Conservation (phyloP, 2,329 filamentous ascomycete genomes). For the Sporothrix curviconia region DNA sequence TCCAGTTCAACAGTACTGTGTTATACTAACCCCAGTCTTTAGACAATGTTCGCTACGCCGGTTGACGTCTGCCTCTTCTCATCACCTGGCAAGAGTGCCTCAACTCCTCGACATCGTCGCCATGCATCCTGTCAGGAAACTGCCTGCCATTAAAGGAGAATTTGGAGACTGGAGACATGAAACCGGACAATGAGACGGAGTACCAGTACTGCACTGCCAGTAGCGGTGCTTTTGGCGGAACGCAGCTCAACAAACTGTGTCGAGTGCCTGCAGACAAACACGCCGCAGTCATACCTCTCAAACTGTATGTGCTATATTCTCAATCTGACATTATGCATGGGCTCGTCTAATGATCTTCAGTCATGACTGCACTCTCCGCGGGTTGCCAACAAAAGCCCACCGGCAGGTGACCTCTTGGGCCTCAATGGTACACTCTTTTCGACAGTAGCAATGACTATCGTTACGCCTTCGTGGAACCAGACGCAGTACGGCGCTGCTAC, state of each 20-base stretch:
- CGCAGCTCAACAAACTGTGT: constrained; percentile 33
- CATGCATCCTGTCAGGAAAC: constrained; percentile 36
- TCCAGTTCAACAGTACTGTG: no score
- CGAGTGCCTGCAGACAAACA: constrained; percentile 37
- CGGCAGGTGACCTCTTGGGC: constrained; percentile 31
- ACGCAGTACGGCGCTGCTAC: constrained; percentile 23
- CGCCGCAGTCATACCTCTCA: constrained; percentile 36
- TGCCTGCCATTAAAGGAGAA: constrained; percentile 36
- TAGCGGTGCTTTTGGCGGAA: constrained; percentile 27
- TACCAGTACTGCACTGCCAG: constrained; percentile 39
- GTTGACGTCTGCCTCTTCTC: constrained; percentile 42
- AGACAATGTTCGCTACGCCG: constrained; percentile 47
- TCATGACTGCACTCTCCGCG: constrained; percentile 40
- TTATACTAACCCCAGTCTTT: background rate
- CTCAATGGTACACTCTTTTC: constrained; percentile 40
- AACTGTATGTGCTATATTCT: constrained; percentile 43
- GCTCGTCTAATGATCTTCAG: constrained; percentile 25
- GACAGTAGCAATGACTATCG: constrained; percentile 33
- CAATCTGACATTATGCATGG: no score
- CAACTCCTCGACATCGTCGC: constrained; percentile 34
- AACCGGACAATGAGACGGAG: constrained; percentile 21
- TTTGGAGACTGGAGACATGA: constrained; percentile 29
- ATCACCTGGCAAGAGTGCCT: constrained; percentile 25
- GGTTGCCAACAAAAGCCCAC: constrained; percentile 42
- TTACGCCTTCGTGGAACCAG: constrained; percentile 24